phyloP scores from a whole-genome alignment of 2,329 filamentous ascomycete species.

The Apiospora sp. region DNA sequence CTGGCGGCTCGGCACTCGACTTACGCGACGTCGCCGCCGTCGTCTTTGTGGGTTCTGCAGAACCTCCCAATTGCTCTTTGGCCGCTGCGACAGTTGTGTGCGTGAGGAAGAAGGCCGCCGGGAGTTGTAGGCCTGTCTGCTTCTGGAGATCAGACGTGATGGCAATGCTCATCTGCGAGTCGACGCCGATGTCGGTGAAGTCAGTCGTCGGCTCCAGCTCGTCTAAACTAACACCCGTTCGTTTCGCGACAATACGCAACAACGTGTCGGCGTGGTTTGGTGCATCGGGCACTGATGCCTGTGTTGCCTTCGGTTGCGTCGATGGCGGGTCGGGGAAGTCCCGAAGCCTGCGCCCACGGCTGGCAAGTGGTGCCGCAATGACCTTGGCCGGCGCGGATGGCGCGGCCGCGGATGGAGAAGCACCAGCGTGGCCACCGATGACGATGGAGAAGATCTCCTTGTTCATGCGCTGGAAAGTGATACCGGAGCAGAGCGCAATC shows the following conservation, averaged over 20 bases:
- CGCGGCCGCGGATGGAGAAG: not conserved
- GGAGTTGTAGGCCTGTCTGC: not conserved
- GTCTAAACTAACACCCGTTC: not conserved
- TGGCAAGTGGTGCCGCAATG: not conserved
- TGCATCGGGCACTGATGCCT: not conserved
- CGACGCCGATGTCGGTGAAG: constrained; percentile 20
- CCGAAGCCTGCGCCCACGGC: constrained; percentile 3
- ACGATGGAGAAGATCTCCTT: constrained; percentile 22
- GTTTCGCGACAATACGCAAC: constrained; percentile 7
- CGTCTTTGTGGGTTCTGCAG: not conserved
- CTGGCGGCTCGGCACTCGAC: not conserved
- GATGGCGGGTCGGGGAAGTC: constrained; percentile 13
- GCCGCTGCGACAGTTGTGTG: not conserved
- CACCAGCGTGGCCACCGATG: not conserved
- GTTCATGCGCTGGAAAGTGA: constrained; percentile 20
- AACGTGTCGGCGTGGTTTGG: constrained; percentile 9
- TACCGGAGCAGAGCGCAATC: constrained; percentile 4
- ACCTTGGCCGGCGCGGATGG: not conserved
- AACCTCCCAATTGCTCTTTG: not conserved
- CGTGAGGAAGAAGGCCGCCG: constrained; percentile 19
- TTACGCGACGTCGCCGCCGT: not conserved
- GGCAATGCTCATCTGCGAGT: constrained; percentile 23
- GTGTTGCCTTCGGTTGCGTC: not conserved
- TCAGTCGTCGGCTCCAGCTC: not conserved
- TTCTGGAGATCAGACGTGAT: constrained; percentile 21